Conservation (phyloP, 345 rosid species). For the Moringa oleifera region DNA sequence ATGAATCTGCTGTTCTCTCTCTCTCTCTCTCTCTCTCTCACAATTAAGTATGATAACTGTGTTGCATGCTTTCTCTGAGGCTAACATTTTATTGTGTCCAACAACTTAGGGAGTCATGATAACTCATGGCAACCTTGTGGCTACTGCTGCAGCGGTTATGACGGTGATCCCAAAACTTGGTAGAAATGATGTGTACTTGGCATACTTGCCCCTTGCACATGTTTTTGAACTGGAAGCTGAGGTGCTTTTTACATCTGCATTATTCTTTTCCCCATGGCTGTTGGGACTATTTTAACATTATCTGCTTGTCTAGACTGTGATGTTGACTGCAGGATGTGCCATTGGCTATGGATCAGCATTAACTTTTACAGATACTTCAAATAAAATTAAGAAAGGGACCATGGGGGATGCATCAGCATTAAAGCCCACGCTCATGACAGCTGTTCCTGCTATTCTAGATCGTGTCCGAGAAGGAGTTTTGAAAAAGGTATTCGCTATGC, state of each 20-base stretch:
- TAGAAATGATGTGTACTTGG: slow-evolving; percentile 53
- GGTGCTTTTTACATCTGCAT: slow-evolving; percentile 31
- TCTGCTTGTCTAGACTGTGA: slow-evolving; percentile 52
- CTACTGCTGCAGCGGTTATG: slow-evolving; percentile 79
- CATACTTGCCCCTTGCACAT: slow-evolving; percentile 93
- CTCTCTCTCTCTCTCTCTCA: neutral
- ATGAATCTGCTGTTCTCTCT: no score
- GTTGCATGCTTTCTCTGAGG: neutral
- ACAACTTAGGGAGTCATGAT: slow-evolving; percentile 85
- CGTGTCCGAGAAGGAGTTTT: slow-evolving; percentile 81
- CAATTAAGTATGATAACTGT: neutral
- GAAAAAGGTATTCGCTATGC: slow-evolving; percentile 43
- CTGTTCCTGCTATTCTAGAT: slow-evolving; percentile 89
- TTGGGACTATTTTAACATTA: slow-evolving; percentile 15
- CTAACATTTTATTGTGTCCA: slow-evolving; percentile 22
- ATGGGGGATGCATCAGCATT: slow-evolving; percentile 81
- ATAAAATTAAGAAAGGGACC: slow-evolving; percentile 82
- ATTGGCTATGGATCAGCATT: slow-evolving; percentile 85
- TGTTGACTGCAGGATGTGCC: slow-evolving; percentile 60
- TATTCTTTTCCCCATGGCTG: slow-evolving; percentile 8
- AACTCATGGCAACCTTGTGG: slow-evolving; percentile 74
- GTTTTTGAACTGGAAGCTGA: slow-evolving; percentile 92
- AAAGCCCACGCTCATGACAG: slow-evolving; percentile 76
- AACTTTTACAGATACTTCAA: slow-evolving; percentile 80
- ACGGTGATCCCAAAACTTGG: slow-evolving; percentile 55